Base-by-base conservation (phyloP, 257 asterid genomes). In the Lithospermum erythrorhizon region DNA sequence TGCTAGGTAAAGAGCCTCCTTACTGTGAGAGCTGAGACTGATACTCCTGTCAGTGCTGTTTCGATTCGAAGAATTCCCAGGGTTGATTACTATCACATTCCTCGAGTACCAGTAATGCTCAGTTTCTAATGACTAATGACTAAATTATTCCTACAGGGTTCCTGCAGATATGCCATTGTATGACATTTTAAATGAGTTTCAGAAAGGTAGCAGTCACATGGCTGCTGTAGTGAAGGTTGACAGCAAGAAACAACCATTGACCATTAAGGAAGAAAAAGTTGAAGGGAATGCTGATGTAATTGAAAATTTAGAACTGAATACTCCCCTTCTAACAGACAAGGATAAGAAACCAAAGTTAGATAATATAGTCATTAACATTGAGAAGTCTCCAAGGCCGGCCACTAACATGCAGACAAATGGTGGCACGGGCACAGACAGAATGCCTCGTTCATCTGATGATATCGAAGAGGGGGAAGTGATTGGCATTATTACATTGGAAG, bases 161-260 rank as follows among this genome's bases (percentile, higher is more conserved):
- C 95, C 97, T 5, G 83, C 94, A 47, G 81, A 87, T 72, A 89
- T 93, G 94, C 99, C 99, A 1, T 66, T 93, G 81, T 93, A 93
- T 61, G 99, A 93, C 75, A 93, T 93, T 64, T 91, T 93, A 58
- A 89, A 93, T 5, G 95, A 91, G 84, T 91, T 91, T 76, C 98
- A 88, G 74, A 91, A 91, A 70, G 96, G 98, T 27, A 71, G 85
- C 80, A 93, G 99, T 76, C 99, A 93, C 80, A 86, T 93, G 97
- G 99, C 99, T 69, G 97, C 97, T 69, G 99, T 93, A 24, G 97
- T 84, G 78, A 86, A 82, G 79, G 87, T 89, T 73, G 86, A 67
- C 77, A 70, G 67, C 71, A 75, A 72, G 70, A 77, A 69, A 58
- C 32, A 57, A 30, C 56, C 22, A 24, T 53, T 70, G 61, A 63